A percentile compares a stretch with the other conserved stretches of the same genome.
Evolutionary conservation across 2,329 filamentous ascomycete genomes (phyloP).

Genomic region (Ascochyta viciae-villosae): DNA sequence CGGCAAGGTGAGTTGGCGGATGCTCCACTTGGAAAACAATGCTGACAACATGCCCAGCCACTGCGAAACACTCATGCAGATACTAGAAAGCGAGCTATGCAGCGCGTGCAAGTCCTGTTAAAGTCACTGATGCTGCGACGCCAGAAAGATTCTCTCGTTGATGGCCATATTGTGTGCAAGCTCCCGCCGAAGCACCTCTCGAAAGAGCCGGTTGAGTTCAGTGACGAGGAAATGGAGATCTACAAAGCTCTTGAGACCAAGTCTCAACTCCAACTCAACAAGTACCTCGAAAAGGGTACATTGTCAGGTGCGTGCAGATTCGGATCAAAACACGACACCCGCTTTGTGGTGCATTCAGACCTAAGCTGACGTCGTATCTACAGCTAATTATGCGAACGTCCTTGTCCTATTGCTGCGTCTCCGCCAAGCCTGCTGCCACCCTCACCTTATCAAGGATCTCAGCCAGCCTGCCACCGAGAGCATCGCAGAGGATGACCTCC

Average conservation of each 20-base stretch:
- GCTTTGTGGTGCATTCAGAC: neutral
- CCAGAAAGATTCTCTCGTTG: slow-evolving; percentile 78
- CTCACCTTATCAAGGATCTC: slow-evolving; percentile 72
- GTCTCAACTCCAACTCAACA: slow-evolving; percentile 76
- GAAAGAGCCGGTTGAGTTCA: slow-evolving; percentile 69
- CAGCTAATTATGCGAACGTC: slow-evolving; percentile 76
- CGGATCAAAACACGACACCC: neutral
- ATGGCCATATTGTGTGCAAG: slow-evolving; percentile 77
- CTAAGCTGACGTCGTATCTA: slow-evolving; percentile 5
- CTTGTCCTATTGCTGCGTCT: slow-evolving; percentile 80
- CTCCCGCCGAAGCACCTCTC: slow-evolving; percentile 71
- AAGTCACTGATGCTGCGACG: slow-evolving; percentile 83
- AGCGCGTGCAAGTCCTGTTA: slow-evolving; percentile 74
- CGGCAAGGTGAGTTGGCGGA: slow-evolving; percentile 42
- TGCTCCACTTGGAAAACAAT: neutral
- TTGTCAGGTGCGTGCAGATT: slow-evolving; percentile 59
- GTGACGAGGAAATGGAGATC: slow-evolving; percentile 67
- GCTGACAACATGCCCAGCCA: slow-evolving; percentile 16
- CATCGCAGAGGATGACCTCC: slow-evolving; percentile 62
- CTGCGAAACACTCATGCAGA: slow-evolving; percentile 53
- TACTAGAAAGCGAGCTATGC: slow-evolving; percentile 63
- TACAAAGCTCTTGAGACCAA: slow-evolving; percentile 72
- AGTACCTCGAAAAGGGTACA: slow-evolving; percentile 72
- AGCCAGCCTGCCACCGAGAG: slow-evolving; percentile 68
- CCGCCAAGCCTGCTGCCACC: slow-evolving; percentile 83